Percentiles rank a stretch among this genome's conserved stretches.
Conservation (phyloP, 495 filamentous ascomycete genomes). For the Aspergillus avenaceus region DNA sequence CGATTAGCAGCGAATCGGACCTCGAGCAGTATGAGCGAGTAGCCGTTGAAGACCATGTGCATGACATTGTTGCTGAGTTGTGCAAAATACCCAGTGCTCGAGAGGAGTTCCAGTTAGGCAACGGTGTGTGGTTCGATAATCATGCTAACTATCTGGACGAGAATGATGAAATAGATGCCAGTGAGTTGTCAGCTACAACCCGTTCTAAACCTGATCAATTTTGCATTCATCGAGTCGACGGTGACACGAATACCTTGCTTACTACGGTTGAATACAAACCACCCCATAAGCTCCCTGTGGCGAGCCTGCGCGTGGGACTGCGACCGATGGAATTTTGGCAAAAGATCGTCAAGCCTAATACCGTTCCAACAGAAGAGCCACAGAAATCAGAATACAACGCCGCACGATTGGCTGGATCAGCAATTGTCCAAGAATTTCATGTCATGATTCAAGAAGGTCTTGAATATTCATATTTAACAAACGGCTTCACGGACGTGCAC, state of each 20-base stretch:
- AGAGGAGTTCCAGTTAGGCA: slow-evolving; percentile 21
- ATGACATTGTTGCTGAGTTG: slow-evolving; percentile 16
- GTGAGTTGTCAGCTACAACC: not conserved
- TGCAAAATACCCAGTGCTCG: slow-evolving; percentile 22
- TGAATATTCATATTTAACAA: slow-evolving; percentile 29
- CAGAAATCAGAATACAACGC: slow-evolving; percentile 22
- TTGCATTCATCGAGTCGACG: slow-evolving; percentile 19
- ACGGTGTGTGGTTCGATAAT: slow-evolving; percentile 23
- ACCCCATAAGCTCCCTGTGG: slow-evolving; percentile 31
- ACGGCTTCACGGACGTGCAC: slow-evolving; percentile 25
- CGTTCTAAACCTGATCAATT: slow-evolving; percentile 17
- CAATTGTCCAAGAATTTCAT: slow-evolving; percentile 24
- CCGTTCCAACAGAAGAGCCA: slow-evolving; percentile 13
- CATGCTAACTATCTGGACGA: slow-evolving; percentile 18
- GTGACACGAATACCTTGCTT: slow-evolving; percentile 19
- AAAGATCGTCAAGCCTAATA: slow-evolving; percentile 13
- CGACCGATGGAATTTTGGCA: slow-evolving; percentile 20
- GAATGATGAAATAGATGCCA: not conserved
- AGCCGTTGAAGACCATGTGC: slow-evolving; percentile 22
- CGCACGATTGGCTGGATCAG: slow-evolving; percentile 15
- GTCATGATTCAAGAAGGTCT: slow-evolving; percentile 29
- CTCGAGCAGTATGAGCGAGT: slow-evolving; percentile 28
- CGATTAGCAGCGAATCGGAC: slow-evolving; percentile 29
- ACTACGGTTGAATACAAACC: slow-evolving; percentile 35
- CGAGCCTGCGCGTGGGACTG: slow-evolving; percentile 25